phyloP scores from a whole-genome alignment of 176 grass and related monocot genomes.

The Bromus sterilis region DNA sequence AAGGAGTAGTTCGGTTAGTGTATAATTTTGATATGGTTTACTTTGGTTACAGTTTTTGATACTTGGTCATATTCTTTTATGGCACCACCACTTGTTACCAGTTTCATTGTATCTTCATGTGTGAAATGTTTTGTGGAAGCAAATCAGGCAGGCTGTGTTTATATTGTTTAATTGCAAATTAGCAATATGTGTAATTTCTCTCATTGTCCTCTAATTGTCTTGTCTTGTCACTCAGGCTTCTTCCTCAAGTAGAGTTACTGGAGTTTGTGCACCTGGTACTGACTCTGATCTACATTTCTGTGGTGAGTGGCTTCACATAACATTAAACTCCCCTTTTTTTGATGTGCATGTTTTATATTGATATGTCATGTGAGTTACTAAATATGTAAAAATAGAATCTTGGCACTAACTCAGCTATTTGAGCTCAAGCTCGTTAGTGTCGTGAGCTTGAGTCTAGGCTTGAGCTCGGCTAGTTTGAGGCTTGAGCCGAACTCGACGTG shows the following conservation, averaged over 20 bases:
- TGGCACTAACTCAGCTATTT: not conserved
- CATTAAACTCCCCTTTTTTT: not conserved
- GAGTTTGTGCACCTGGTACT: not conserved
- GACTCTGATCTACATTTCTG: not conserved
- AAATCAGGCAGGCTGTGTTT: not conserved
- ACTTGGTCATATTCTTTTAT: not conserved
- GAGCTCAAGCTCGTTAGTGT: not conserved
- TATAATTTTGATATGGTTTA: not conserved
- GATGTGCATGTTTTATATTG: not conserved
- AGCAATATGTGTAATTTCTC: not conserved
- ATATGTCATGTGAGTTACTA: not conserved
- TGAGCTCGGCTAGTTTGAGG: not conserved
- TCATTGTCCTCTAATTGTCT: not conserved
- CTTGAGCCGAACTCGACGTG: not conserved
- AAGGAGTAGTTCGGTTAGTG: not conserved
- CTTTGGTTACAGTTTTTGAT: not conserved
- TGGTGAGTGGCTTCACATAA: not conserved
- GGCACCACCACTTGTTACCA: not conserved
- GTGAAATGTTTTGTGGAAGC: not conserved
- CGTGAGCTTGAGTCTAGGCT: not conserved
- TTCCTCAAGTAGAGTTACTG: not conserved
- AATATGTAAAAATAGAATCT: not conserved
- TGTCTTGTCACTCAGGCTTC: slow-evolving; percentile 4
- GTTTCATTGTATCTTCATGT: not conserved
- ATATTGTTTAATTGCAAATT: slow-evolving; percentile 9